Base-by-base conservation (phyloP, 257 asterid genomes). In the Solanum rostratum region DNA sequence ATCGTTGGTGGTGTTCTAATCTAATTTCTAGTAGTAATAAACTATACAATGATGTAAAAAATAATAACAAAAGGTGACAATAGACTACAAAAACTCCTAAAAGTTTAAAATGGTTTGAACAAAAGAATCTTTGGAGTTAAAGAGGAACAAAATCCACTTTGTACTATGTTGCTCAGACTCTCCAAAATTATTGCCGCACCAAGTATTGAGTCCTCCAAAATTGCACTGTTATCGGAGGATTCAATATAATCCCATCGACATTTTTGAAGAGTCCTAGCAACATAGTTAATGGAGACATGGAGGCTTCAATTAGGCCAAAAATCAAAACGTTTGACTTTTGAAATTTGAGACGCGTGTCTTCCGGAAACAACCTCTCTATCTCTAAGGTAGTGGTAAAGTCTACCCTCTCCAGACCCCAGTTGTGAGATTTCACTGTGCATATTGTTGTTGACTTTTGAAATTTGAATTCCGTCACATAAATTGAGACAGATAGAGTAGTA, bases 181-280 rank as follows among this genome's bases (percentile, higher is more conserved):
- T 3, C 45, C 12, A 65, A 65, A 65, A 65, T 14, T 65, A 5
- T 29, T 65, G 73, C 0, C 0, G 1, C 3, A 65, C n/a, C 43
- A 2, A n/a, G 5, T 5, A 9, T 24, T 60, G 37, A 22, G 11
- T 60, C 19, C 18, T 59, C 16, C 68, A 10, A 22, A 55, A 60
- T 22, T 22, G 18, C 68, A 60, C 33, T 60, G 13, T n/a, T 22
- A 1, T 12, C 29, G 2, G 20, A 13, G 5, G n/a, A 27, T 29
- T 6, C 11, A 27, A 0, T 27, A 29, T 19, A 29, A 41, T 27
- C 7, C 5, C 0, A 6, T 63, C n/a, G 0, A 0, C n/a, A 27
- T 63, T 63, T 27, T 63, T 63, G 71, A 63, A 63, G 71, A 63
- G 12, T 63, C 41, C 2, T 7, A 29, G n/a, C 43, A 14, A 29